Percentiles rank a stretch among this genome's conserved stretches.
These are phyloP conservation scores for Solanum etuberosum DNA, from an alignment of 257 asterid species.

Conservation along the genomic window DNA sequence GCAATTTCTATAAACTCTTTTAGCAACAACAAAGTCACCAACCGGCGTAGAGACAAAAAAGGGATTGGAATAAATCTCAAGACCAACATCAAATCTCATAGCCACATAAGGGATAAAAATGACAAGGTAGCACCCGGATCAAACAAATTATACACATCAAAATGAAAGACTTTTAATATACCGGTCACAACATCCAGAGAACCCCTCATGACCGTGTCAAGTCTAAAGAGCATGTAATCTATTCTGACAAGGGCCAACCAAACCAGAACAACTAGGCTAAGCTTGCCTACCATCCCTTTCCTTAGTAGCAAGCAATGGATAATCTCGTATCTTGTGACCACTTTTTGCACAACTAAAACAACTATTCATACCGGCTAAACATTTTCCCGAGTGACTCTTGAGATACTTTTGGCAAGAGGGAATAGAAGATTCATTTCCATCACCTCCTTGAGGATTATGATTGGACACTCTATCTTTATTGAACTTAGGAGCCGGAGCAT, in stretches of 20 bases:
- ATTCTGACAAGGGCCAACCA: neutral
- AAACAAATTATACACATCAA: neutral
- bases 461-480: neutral
- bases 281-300: neutral
- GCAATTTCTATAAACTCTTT: neutral
- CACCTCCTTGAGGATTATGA: neutral
- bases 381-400: neutral
- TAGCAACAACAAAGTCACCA: neutral
- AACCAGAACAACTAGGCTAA: neutral
- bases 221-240: neutral
- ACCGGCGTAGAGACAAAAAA: neutral
- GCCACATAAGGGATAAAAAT: neutral
- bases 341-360: neutral
- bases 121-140: neutral
- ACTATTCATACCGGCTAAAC: neutral
- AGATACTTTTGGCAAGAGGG: neutral
- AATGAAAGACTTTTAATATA: too few relatives aligned
- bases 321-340: neutral
- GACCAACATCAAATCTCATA: neutral
- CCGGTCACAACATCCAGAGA: neutral
- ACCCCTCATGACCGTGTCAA: neutral
- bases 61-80: neutral
- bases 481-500: neutral
- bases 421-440: too few relatives aligned
- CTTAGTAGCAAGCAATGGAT: neutral